Conservation (phyloP, 2,329 filamentous ascomycete species). For the Cladophialophora exuberans region DNA sequence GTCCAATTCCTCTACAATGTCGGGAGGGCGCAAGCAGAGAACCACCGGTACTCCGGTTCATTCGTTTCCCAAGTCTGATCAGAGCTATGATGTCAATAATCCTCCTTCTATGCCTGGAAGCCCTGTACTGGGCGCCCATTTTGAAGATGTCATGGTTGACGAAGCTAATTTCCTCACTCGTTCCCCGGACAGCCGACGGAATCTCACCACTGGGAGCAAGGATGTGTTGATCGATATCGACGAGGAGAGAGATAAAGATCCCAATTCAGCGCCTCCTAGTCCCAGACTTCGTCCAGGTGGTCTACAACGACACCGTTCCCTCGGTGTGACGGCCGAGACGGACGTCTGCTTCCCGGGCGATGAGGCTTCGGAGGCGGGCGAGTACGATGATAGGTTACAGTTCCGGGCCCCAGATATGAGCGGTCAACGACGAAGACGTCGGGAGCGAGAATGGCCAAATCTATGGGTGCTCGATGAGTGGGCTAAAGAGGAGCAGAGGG, state of each 20-base stretch:
- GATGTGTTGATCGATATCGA: conserved; percentile 53
- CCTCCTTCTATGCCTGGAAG: conserved; percentile 65
- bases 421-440: conserved; percentile 56
- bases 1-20: conserved; percentile 30
- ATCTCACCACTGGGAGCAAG: conserved; percentile 36
- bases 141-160: conserved; percentile 54
- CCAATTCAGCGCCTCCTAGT: conserved; percentile 44
- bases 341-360: conserved; percentile 92
- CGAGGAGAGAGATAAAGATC: conserved; percentile 30
- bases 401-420: conserved; percentile 47
- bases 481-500: conserved; percentile 82
- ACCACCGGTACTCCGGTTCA: conserved; percentile 12
- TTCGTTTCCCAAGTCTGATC: conserved; percentile 28
- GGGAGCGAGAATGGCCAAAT: conserved; percentile 82
- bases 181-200: conserved; percentile 42
- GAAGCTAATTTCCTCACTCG: conserved; percentile 44
- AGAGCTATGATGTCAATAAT: conserved; percentile 66
- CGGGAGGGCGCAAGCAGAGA: conserved; percentile 22
- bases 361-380: conserved; percentile 76
- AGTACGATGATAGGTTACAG: conserved; percentile 62
- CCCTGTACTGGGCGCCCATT: conserved; percentile 56
- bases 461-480: conserved; percentile 82
- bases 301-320: conserved; percentile 48
- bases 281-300: conserved; percentile 42
- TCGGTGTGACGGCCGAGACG: conserved; percentile 70